Percentiles rank a stretch among this genome's conserved stretches.
These are phyloP conservation scores for Iberis pinnata DNA, from an alignment of 345 rosid genomes.

Conservation along the genomic window DNA sequence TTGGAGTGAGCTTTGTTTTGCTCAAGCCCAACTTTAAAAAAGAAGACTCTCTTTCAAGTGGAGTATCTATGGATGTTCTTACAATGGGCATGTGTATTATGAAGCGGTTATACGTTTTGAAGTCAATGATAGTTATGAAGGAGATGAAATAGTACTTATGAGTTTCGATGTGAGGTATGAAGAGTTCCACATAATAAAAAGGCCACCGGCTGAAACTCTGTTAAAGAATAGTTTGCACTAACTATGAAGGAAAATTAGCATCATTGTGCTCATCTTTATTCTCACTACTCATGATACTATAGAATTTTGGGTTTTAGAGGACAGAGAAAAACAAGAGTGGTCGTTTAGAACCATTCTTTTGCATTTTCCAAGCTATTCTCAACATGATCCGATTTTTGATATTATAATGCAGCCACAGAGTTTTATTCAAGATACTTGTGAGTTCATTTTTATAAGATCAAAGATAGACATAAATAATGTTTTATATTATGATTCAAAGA, in stretches of 20 bases:
- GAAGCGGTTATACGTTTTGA: background rate
- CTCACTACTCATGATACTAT: background rate
- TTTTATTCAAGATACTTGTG: too few species aligned
- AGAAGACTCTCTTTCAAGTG: too few species aligned
- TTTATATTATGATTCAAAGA: slow-evolving; percentile 14
- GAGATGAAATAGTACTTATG: background rate
- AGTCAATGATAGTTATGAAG: background rate
- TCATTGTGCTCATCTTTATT: background rate
- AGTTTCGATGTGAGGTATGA: slow-evolving; percentile 18
- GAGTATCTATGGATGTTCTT: too few species aligned
- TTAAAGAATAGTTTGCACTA: background rate
- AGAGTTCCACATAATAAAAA: background rate
- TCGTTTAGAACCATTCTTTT: background rate
- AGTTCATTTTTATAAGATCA: background rate
- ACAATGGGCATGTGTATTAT: slow-evolving; percentile 12
- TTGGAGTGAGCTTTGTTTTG: too few species aligned
- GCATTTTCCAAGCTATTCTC: background rate
- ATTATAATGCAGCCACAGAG: too few species aligned
- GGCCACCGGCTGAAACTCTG: background rate
- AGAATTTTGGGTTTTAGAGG: slow-evolving; percentile 15
- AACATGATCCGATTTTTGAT: too few species aligned
- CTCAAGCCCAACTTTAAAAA: too few species aligned
- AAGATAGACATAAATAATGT: background rate
- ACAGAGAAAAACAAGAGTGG: slow-evolving; percentile 20
- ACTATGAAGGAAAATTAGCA: slow-evolving; percentile 18